These are phyloP conservation scores for Umbilicus rupestris DNA, from an alignment of 164 flowering plant genomes.

Conservation along the genomic window DNA sequence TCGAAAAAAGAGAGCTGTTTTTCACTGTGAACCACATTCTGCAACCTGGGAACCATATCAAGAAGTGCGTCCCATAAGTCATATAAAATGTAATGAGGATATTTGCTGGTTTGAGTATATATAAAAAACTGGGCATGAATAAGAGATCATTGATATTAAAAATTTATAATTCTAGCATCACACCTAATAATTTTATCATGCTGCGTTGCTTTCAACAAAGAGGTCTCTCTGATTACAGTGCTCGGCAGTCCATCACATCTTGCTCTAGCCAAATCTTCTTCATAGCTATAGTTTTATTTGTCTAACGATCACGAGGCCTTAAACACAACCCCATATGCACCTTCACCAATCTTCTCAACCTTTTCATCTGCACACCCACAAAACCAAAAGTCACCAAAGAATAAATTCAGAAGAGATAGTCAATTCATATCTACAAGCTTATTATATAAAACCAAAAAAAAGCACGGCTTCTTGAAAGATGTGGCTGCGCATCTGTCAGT, in stretches of 20 bases:
- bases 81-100: background rate
- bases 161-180: too few species aligned
- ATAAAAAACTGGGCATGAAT: background rate
- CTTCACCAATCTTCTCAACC: conserved; percentile 95
- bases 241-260: conserved; percentile 95
- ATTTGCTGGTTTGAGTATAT: background rate
- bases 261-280: conserved; percentile 93
- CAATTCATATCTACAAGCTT: too few species aligned
- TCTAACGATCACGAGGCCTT: conserved; percentile 76
- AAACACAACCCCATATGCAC: conserved; percentile 89
- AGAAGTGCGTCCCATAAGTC: background rate
- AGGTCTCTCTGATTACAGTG: conserved; percentile 86
- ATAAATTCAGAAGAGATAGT: too few species aligned
- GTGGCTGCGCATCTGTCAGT: too few species aligned
- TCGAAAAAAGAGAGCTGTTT: conserved; percentile 80
- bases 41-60: conserved; percentile 41
- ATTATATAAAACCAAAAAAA: too few species aligned
- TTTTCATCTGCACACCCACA: too few species aligned
- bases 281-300: conserved; percentile 77
- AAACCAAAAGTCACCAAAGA: too few species aligned
- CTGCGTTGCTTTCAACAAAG: conserved; percentile 93
- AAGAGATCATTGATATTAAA: too few species aligned
- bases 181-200: conserved; percentile 88
- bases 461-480: too few species aligned
- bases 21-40: conserved; percentile 93